These are phyloP conservation scores for Plantago lanceolata DNA, from an alignment of 305 asterid species.

Conservation along the genomic window DNA sequence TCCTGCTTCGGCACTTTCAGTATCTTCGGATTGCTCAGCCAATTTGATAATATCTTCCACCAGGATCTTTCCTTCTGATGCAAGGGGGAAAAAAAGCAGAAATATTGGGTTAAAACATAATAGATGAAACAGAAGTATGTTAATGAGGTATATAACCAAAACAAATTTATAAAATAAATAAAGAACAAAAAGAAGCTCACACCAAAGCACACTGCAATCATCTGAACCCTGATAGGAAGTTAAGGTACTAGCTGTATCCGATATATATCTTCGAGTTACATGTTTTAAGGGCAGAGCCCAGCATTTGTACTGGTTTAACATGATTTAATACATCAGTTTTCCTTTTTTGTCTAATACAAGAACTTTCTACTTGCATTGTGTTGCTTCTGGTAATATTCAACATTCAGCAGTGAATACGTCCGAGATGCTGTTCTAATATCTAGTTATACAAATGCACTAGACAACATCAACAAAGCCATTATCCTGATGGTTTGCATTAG, in stretches of 20 bases:
- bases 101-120: neutral
- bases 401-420: neutral
- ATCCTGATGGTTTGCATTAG: neutral
- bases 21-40: conserved; percentile 55
- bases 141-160: no score
- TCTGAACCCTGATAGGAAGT: no score
- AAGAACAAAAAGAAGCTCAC: no score
- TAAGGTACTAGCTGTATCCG: no score
- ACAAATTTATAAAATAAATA: no score
- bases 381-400: neutral
- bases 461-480: neutral
- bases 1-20: conserved; percentile 47
- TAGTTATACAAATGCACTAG: neutral
- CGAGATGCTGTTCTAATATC: neutral
- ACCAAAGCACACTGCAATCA: no score
- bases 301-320: neutral
- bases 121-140: neutral
- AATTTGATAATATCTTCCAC: conserved; percentile 86
- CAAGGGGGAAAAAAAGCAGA: conserved; percentile 21
- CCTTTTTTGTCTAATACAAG: neutral
- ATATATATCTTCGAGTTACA: neutral
- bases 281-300: neutral
- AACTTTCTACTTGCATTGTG: neutral
- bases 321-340: no score
- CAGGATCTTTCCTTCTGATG: conserved; percentile 80